Evolutionary conservation across 2,329 filamentous ascomycete species (phyloP).

Genomic region (Cytospora schulzeri): DNA sequence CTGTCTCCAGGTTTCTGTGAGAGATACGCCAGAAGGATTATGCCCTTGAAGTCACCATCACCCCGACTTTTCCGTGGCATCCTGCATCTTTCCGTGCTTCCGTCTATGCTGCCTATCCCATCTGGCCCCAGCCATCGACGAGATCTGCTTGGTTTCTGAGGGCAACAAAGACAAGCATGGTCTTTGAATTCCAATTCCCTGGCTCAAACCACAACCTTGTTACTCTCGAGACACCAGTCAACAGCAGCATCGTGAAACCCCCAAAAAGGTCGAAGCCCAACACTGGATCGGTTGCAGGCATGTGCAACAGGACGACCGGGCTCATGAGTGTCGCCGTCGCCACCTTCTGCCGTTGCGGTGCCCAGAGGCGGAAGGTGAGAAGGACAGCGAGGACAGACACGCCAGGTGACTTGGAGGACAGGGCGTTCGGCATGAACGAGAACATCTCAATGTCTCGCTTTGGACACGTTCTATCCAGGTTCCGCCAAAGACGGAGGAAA

Average conservation of each 20-base stretch:
- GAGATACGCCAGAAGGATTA: neutral
- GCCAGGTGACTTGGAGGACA: conserved; percentile 18
- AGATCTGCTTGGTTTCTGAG: neutral
- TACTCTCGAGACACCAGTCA: neutral
- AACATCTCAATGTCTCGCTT: conserved; percentile 10
- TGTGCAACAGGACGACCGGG: conserved; percentile 10
- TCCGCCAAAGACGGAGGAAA: conserved; percentile 19
- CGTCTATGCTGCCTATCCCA: neutral
- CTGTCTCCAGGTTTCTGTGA: neutral
- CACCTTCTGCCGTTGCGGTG: conserved; percentile 12
- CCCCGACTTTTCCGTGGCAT: neutral
- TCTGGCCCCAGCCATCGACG: neutral
- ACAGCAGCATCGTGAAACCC: neutral
- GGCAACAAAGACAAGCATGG: neutral
- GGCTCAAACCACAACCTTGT: neutral
- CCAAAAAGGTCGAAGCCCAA: neutral
- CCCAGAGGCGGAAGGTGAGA: neutral
- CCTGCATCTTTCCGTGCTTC: neutral
- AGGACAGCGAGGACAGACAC: conserved; percentile 4
- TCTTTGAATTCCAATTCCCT: neutral
- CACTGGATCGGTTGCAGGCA: conserved; percentile 15
- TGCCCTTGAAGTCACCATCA: neutral
- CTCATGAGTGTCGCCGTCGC: conserved; percentile 15
- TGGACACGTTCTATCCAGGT: conserved; percentile 22
- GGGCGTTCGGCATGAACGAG: conserved; percentile 4